Percentiles rank a stretch among this genome's conserved stretches.
These are phyloP conservation scores for Metschnikowia kofuensis DNA, from an alignment of 805 yeast species.

Conservation along the genomic window DNA sequence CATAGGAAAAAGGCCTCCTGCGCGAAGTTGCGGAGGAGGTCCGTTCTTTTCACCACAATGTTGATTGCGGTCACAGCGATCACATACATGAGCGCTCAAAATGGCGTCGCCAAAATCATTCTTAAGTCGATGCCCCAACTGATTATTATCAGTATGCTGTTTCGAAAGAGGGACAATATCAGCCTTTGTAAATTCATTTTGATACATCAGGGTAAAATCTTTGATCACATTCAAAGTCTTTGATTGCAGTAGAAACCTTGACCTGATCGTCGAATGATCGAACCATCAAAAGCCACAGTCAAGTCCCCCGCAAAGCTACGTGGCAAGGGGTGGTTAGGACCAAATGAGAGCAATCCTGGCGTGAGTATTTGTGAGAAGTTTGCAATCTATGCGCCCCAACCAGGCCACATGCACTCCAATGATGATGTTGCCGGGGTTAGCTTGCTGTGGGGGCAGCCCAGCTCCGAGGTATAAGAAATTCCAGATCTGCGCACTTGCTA, in stretches of 20 bases:
- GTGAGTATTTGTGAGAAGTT: neutral
- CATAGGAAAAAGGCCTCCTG: neutral
- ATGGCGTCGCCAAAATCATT: no score
- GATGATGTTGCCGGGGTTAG: slow-evolving; percentile 6
- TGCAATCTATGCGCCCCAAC: slow-evolving; percentile 3
- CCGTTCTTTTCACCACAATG: neutral
- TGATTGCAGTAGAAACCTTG: no score
- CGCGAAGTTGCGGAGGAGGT: neutral
- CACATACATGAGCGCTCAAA: neutral
- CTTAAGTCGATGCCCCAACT: no score
- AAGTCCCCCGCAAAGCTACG: neutral
- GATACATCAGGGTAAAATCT: no score
- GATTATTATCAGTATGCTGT: no score
- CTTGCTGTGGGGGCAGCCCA: slow-evolving; percentile 7
- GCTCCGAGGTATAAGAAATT: slow-evolving; percentile 2
- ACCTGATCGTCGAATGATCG: no score
- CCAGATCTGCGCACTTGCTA: neutral
- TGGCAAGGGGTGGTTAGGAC: neutral
- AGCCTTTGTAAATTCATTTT: no score
- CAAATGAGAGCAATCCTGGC: slow-evolving; percentile 7
- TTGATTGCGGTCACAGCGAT: neutral
- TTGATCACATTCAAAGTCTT: no score
- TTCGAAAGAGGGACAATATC: no score
- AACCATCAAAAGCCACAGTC: no score
- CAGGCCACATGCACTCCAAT: slow-evolving; percentile 6